Conservation (phyloP, 1,284 basidiomycete genomes). For the Prillingera fragicola region DNA sequence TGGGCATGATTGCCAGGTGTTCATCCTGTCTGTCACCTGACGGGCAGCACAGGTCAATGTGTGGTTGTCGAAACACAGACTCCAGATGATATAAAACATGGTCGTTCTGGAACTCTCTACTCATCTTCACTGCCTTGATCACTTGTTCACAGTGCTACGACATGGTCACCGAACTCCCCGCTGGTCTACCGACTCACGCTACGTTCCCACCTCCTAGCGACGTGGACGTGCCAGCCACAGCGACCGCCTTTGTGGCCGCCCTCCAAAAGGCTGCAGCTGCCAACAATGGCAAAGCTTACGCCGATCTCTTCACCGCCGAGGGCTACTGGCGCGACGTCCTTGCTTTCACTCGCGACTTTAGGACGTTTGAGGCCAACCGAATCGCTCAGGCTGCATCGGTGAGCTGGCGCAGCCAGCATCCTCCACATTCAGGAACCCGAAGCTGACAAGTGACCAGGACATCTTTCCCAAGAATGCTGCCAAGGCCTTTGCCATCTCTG, state of each 20-base stretch:
- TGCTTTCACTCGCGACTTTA: conserved; percentile 35
- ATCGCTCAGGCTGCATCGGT: conserved; percentile 30
- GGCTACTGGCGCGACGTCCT: conserved; percentile 19
- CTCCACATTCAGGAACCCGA: neutral
- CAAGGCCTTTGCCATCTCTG: conserved; percentile 49
- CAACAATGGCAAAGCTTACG: neutral
- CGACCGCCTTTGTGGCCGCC: conserved; percentile 1
- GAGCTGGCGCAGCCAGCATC: conserved; percentile 6
- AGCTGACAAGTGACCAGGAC: conserved; percentile 12
- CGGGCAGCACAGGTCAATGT: too few relatives aligned
- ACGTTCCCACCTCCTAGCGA: neutral
- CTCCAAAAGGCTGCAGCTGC: neutral
- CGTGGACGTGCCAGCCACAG: conserved; percentile 1
- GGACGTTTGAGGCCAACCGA: conserved; percentile 25
- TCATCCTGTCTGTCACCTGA: too few relatives aligned
- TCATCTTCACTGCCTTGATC: too few relatives aligned
- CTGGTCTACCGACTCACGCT: conserved; percentile 3
- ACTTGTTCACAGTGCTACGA: too few relatives aligned
- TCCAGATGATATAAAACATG: too few relatives aligned
- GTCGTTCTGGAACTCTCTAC: too few relatives aligned
- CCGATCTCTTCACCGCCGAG: conserved; percentile 2
- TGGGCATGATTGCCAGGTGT: too few relatives aligned
- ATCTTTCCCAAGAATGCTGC: conserved; percentile 49
- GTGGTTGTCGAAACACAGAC: too few relatives aligned
- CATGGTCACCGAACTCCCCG: conserved; percentile 6